These are phyloP conservation scores for Teunomyces lycoperdinae DNA, from an alignment of 805 yeast genomes.

Conservation along the genomic window DNA sequence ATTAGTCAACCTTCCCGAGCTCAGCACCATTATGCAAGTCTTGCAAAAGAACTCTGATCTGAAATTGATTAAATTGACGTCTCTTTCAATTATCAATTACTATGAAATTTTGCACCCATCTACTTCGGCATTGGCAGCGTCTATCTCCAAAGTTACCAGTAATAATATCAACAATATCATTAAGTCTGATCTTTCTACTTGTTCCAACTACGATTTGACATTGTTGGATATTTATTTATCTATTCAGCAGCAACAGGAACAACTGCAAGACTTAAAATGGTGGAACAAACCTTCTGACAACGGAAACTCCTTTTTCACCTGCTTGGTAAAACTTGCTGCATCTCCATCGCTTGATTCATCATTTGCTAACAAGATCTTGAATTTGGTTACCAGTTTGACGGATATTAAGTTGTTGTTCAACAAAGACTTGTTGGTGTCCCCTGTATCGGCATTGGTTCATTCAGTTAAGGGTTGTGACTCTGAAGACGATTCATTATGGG, in stretches of 20 bases:
- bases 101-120: constrained; percentile 38
- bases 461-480: background rate
- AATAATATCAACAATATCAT: constrained; percentile 16
- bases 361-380: constrained; percentile 40
- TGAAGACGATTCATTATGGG: constrained; percentile 45
- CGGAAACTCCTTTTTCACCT: constrained; percentile 62
- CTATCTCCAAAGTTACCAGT: constrained; percentile 15
- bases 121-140: constrained; percentile 16
- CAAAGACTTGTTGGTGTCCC: constrained; percentile 47
- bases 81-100: constrained; percentile 41
- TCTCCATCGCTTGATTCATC: constrained; percentile 12
- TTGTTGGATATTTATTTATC: constrained; percentile 56
- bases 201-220: constrained; percentile 52
- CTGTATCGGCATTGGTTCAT: constrained; percentile 49
- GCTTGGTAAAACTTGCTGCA: constrained; percentile 48
- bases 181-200: constrained; percentile 9
- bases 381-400: constrained; percentile 48
- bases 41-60: constrained; percentile 36
- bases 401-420: constrained; percentile 56
- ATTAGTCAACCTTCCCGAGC: constrained; percentile 47
- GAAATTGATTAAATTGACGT: constrained; percentile 45
- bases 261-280: constrained; percentile 61
- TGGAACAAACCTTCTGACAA: constrained; percentile 53
- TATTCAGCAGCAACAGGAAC: constrained; percentile 50
- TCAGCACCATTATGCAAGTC: constrained; percentile 40